Percentiles rank a stretch among this genome's conserved stretches.
phyloP scores from a whole-genome alignment of 768 basidiomycete genomes.

The Hemileccinum rubropunctum region DNA sequence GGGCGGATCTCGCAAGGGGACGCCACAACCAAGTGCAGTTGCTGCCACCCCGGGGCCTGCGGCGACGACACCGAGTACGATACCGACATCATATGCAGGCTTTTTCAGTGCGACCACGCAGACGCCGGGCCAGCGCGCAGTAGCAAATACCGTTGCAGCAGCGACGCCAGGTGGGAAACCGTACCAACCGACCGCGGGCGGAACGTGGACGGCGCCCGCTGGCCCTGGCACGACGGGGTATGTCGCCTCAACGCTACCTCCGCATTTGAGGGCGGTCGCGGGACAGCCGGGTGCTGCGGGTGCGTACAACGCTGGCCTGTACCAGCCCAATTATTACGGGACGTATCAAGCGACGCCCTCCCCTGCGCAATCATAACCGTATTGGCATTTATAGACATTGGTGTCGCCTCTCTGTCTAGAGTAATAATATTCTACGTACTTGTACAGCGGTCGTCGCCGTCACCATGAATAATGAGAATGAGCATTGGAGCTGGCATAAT shows the following conservation, averaged over 20 bases:
- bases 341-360: constrained; percentile 32
- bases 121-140: constrained; percentile 43
- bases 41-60: constrained; percentile 22
- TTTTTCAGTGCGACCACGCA: constrained; percentile 37
- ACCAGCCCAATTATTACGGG: constrained; percentile 33
- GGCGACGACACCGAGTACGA: constrained; percentile 27
- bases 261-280: constrained; percentile 35
- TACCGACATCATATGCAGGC: constrained; percentile 38
- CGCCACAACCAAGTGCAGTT: constrained; percentile 40
- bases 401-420: constrained; percentile 15
- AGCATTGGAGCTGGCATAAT: not conserved
- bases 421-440: constrained; percentile 14
- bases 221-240: constrained; percentile 24
- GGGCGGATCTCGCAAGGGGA: constrained; percentile 38
- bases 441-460: constrained; percentile 11
- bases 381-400: not conserved
- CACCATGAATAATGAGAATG: constrained; percentile 19
- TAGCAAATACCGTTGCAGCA: constrained; percentile 51
- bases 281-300: constrained; percentile 23
- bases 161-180: constrained; percentile 27
- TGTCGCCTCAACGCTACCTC: constrained; percentile 38
- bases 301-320: constrained; percentile 18
- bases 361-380: constrained; percentile 27
- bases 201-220: constrained; percentile 26
- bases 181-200: constrained; percentile 27